Evolutionary conservation across 1,284 basidiomycete species (phyloP).

Genomic region (Neotropicomus parvogracilis): DNA sequence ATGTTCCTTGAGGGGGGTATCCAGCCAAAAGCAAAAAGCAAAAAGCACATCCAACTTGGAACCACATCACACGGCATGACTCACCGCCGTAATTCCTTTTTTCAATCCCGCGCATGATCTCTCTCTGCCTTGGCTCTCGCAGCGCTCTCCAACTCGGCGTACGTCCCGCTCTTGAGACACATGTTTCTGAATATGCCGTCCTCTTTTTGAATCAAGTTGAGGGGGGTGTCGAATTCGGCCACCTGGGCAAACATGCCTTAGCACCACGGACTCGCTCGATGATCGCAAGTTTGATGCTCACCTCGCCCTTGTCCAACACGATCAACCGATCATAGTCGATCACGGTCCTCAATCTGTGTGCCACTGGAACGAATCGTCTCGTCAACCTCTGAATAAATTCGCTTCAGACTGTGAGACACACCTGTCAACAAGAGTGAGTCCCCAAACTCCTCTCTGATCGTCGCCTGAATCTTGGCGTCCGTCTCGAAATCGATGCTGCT

Average conservation of each 20-base stretch:
- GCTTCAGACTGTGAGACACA: too few relatives aligned
- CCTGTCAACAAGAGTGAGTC: slow-evolving; percentile 46
- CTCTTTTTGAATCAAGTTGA: slow-evolving; percentile 69
- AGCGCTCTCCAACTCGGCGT: slow-evolving; percentile 59
- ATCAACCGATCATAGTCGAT: slow-evolving; percentile 66
- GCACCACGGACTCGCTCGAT: background rate
- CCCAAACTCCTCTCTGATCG: slow-evolving; percentile 64
- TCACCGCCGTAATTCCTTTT: too few relatives aligned
- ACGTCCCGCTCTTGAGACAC: slow-evolving; percentile 81
- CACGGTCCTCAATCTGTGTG: slow-evolving; percentile 54
- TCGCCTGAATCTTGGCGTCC: slow-evolving; percentile 60
- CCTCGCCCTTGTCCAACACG: slow-evolving; percentile 62
- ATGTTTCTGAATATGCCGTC: slow-evolving; percentile 74
- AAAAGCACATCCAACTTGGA: too few relatives aligned
- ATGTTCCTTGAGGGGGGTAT: too few relatives aligned
- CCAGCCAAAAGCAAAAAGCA: too few relatives aligned
- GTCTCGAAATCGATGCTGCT: slow-evolving; percentile 60
- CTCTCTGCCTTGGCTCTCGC: slow-evolving; percentile 49
- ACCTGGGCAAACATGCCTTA: slow-evolving; percentile 36
- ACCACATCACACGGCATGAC: too few relatives aligned
- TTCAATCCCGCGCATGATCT: slow-evolving; percentile 5
- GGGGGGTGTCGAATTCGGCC: slow-evolving; percentile 81
- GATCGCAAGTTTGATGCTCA: background rate
- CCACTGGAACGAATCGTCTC: slow-evolving; percentile 31
- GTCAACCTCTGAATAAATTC: slow-evolving; percentile 7